These are phyloP conservation scores for Aspergillus homomorphus DNA, from an alignment of 495 filamentous ascomycete species.

Conservation along the genomic window DNA sequence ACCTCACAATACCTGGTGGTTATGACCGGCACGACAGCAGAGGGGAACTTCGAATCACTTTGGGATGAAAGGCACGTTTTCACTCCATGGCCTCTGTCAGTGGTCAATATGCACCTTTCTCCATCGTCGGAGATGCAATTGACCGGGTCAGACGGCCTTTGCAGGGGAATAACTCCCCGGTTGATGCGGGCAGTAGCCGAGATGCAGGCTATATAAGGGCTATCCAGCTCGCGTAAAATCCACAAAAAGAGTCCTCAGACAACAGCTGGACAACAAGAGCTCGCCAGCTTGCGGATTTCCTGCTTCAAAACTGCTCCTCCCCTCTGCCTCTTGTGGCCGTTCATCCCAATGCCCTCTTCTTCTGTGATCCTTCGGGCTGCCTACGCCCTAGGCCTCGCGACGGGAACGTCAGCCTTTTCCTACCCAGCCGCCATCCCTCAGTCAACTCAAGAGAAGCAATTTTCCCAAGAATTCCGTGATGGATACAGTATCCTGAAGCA, in stretches of 20 bases:
- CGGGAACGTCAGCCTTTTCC: not conserved
- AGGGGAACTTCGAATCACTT: not conserved
- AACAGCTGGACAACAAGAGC: not conserved
- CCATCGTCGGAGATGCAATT: too few species aligned
- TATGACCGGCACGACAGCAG: not conserved
- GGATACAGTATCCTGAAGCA: constrained; percentile 22
- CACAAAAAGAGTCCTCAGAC: too few species aligned
- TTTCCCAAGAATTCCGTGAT: constrained; percentile 23
- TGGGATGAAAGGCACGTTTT: constrained; percentile 1
- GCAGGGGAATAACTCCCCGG: not conserved
- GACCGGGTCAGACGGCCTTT: not conserved
- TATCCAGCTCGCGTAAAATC: too few species aligned
- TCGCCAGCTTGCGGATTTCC: not conserved
- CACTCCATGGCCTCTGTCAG: not conserved
- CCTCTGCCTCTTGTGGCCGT: not conserved
- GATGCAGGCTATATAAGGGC: not conserved
- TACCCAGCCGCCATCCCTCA: not conserved
- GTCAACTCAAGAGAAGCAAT: constrained; percentile 13
- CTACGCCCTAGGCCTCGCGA: not conserved
- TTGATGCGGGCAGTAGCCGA: not conserved
- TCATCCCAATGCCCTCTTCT: not conserved
- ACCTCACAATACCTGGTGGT: not conserved
- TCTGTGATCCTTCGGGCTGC: not conserved
- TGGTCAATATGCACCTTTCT: not conserved
- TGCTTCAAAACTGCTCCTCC: too few species aligned